phyloP scores from a whole-genome alignment of 306 rosid genomes.

The Carpinus viminea region DNA sequence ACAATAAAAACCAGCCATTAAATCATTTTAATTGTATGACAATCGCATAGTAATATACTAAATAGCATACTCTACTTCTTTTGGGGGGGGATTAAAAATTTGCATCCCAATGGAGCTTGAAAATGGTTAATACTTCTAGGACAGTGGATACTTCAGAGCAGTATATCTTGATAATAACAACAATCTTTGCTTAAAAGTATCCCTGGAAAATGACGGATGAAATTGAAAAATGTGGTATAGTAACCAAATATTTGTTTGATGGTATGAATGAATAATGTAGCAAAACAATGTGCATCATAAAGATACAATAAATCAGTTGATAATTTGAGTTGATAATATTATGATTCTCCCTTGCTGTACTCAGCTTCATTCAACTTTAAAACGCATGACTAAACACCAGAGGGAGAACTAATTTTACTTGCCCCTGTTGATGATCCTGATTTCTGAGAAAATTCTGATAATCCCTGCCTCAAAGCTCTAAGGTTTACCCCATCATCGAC shows the following conservation, averaged over 20 bases:
- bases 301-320: background rate
- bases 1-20: no score
- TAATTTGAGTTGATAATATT: background rate
- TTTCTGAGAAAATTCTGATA: conserved; percentile 23
- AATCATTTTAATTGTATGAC: no score
- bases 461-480: conserved; percentile 25
- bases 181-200: background rate
- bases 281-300: background rate
- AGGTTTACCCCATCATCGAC: conserved; percentile 29
- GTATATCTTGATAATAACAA: background rate
- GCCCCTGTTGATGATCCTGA: conserved; percentile 19
- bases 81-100: no score
- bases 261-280: background rate
- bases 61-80: no score
- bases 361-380: background rate
- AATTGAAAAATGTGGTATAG: background rate
- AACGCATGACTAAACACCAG: background rate
- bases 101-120: no score
- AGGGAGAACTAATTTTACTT: background rate
- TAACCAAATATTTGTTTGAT: background rate
- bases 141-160: background rate
- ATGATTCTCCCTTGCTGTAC: background rate
- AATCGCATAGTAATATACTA: no score
- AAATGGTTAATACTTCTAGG: background rate
- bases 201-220: background rate